phyloP scores from a whole-genome alignment of 345 rosid species.

The Salix dunnii region DNA sequence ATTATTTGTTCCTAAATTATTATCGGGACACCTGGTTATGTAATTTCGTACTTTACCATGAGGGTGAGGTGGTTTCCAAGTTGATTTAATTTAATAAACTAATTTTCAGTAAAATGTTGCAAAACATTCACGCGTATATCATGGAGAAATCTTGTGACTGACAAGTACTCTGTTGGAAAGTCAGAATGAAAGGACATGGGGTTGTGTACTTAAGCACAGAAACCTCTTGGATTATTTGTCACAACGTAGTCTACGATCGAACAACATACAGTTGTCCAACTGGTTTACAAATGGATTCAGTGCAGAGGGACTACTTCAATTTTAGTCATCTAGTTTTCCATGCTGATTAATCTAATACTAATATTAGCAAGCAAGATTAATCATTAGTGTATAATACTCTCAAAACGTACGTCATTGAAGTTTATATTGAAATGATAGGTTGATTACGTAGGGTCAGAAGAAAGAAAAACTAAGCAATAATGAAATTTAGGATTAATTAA shows the following conservation, averaged over 20 bases:
- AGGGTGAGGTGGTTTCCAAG: background rate
- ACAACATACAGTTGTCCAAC: slow-evolving; percentile 17
- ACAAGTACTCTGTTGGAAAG: background rate
- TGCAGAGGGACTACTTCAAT: slow-evolving; percentile 46
- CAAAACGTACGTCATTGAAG: slow-evolving; percentile 2
- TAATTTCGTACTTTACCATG: too few species aligned
- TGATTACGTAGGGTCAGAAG: slow-evolving; percentile 1
- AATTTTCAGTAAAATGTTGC: background rate
- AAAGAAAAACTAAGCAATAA: background rate
- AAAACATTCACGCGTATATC: background rate
- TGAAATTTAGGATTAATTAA: background rate
- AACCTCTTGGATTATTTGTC: background rate
- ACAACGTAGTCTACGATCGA: slow-evolving; percentile 7
- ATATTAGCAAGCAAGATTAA: slow-evolving; percentile 39
- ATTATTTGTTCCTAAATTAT: too few species aligned
- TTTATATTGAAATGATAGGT: slow-evolving; percentile 11
- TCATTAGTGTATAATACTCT: slow-evolving; percentile 29
- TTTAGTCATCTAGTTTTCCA: slow-evolving; percentile 49
- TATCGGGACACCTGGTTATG: too few species aligned
- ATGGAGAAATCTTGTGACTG: background rate
- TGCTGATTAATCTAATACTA: slow-evolving; percentile 38
- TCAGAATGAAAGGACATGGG: background rate
- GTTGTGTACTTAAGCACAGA: background rate
- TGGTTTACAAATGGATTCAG: slow-evolving; percentile 35
- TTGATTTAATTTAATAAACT: background rate